Conservation (phyloP, 192 early-diverging fungal species). For the Ambispora gerdemannii region DNA sequence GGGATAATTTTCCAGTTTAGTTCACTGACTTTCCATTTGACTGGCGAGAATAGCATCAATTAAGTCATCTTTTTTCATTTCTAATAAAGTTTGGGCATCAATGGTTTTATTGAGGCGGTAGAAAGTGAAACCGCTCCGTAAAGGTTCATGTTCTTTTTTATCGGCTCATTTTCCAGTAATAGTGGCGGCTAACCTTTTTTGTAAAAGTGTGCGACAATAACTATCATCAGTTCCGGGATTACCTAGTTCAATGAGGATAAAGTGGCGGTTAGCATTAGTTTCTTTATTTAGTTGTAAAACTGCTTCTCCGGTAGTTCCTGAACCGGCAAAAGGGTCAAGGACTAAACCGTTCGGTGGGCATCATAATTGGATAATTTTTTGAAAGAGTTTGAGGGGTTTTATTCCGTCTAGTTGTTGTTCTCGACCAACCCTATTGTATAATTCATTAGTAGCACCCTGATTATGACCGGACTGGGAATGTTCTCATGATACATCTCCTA, state of each 20-base stretch:
- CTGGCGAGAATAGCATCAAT: not conserved
- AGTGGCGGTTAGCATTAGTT: not conserved
- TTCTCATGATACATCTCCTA: not conserved
- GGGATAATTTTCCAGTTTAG: not conserved
- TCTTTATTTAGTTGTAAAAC: not conserved
- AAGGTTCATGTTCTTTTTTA: not conserved
- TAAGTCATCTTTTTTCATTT: slow-evolving; percentile 3
- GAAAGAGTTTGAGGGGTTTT: not conserved
- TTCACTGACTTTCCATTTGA: not conserved
- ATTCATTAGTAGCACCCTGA: not conserved
- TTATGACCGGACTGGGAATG: not conserved
- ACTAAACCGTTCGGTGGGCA: not conserved
- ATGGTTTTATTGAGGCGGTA: not conserved
- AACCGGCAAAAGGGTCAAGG: not conserved
- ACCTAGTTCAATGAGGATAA: not conserved
- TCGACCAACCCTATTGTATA: not conserved
- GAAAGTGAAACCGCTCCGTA: not conserved
- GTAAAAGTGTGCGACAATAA: not conserved
- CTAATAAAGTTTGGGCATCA: not conserved
- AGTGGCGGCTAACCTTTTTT: not conserved
- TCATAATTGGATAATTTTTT: not conserved
- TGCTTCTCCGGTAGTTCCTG: slow-evolving; percentile 2
- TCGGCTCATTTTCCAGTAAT: slow-evolving; percentile 8
- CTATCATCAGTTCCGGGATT: not conserved
- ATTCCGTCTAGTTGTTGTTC: not conserved